A percentile compares a stretch with the other conserved stretches of the same genome.
These are phyloP conservation scores for Kluyveromyces dobzhanskii DNA, from an alignment of 805 yeast species.

Conservation along the genomic window DNA sequence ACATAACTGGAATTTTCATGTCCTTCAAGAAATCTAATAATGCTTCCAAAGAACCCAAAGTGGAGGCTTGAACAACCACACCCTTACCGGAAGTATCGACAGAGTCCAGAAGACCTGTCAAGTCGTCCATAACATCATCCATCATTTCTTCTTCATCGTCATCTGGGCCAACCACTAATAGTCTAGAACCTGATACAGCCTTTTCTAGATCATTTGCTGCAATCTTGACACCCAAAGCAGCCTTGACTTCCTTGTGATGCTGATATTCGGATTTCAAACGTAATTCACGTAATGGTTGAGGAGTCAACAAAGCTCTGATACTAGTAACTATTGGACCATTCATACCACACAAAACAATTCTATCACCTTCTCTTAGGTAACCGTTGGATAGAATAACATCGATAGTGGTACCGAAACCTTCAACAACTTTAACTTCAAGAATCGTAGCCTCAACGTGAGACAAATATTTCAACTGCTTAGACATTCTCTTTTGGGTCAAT, in stretches of 20 bases:
- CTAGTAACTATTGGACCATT: conserved; percentile 97
- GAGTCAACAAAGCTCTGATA: conserved; percentile 91
- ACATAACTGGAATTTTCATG: conserved; percentile 99
- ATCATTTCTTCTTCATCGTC: conserved; percentile 95
- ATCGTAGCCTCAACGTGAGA: conserved; percentile 88
- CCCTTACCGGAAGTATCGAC: conserved; percentile 95
- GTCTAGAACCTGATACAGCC: conserved; percentile 98
- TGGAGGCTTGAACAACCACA: conserved; percentile 97
- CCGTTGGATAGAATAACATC: conserved; percentile 98
- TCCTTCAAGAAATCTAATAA: conserved; percentile 92
- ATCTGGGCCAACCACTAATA: conserved; percentile 89
- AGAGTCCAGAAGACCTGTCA: conserved; percentile 87
- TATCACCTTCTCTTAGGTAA: conserved; percentile 87
- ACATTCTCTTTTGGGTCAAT: conserved; percentile 97
- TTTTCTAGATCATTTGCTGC: conserved; percentile 97
- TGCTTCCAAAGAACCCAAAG: conserved; percentile 97
- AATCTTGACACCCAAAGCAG: conserved; percentile 97
- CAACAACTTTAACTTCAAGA: conserved; percentile 94
- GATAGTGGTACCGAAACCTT: conserved; percentile 97
- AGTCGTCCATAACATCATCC: conserved; percentile 99
- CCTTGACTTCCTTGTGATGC: conserved; percentile 96
- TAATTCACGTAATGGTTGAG: conserved; percentile 94
- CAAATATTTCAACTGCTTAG: conserved; percentile 93
- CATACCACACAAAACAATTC: conserved; percentile 93
- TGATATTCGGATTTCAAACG: conserved; percentile 95